Conservation (phyloP, 345 rosid species). For the Fremontodendron californicum region DNA sequence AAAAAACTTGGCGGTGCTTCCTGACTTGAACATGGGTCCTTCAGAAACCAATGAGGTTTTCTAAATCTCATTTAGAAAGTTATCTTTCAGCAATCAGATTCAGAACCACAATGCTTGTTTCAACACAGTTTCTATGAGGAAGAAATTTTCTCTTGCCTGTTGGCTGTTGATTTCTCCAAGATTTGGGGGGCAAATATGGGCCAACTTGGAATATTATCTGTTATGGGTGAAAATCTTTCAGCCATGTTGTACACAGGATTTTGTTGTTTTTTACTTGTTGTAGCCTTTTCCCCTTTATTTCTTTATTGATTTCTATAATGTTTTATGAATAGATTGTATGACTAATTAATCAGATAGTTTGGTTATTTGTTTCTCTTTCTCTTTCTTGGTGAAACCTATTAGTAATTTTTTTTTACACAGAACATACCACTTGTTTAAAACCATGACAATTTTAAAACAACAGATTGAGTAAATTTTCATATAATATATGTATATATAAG, state of each 20-base stretch:
- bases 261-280: background rate
- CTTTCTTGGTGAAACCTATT: background rate
- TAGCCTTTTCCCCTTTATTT: background rate
- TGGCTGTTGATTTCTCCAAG: no score
- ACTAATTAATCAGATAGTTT: background rate
- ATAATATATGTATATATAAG: no score
- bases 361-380: background rate
- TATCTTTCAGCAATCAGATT: background rate
- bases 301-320: background rate
- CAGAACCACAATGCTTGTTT: background rate
- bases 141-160: background rate
- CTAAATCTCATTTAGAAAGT: background rate
- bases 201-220: no score
- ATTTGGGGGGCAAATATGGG: no score
- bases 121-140: background rate
- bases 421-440: no score
- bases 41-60: background rate
- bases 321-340: background rate
- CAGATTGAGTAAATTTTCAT: no score
- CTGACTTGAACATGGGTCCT: background rate
- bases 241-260: background rate
- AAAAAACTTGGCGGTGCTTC: conserved; percentile 11
- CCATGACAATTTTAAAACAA: no score
- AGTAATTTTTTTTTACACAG: no score
- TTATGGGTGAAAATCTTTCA: no score